Conservation (phyloP, 208 protist species). For the Wallacemonas sp. region DNA sequence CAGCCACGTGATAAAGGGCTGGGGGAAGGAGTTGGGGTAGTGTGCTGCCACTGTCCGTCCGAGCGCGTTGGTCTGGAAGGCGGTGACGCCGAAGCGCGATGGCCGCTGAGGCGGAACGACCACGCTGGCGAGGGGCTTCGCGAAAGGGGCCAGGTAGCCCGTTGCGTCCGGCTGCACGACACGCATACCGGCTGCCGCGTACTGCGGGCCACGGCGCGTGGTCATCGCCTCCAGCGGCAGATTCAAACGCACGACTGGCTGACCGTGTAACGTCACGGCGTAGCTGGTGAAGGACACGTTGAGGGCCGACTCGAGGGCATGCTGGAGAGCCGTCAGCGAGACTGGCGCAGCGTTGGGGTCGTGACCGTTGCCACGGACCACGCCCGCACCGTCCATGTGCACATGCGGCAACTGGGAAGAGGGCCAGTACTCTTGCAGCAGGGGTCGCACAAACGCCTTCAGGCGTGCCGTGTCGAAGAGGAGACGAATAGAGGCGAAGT, state of each 20-base stretch:
- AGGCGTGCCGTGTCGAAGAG: slow-evolving; percentile 29
- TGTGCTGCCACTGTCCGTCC: slow-evolving; percentile 15
- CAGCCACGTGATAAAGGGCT: slow-evolving; percentile 33
- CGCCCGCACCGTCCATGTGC: neutral
- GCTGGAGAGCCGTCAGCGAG: neutral
- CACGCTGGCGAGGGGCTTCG: neutral
- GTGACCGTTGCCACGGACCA: neutral
- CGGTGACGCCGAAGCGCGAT: neutral
- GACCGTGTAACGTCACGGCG: slow-evolving; percentile 39
- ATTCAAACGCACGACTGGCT: slow-evolving; percentile 42
- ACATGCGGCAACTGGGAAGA: neutral
- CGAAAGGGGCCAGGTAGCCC: slow-evolving; percentile 1
- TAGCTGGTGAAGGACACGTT: slow-evolving; percentile 69
- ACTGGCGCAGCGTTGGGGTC: neutral
- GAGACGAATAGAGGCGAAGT: slow-evolving; percentile 63
- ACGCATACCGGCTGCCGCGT: slow-evolving; percentile 14
- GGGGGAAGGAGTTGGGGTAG: slow-evolving; percentile 30
- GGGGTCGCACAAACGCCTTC: slow-evolving; percentile 8
- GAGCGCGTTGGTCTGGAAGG: slow-evolving; percentile 2
- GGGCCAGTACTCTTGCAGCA: neutral
- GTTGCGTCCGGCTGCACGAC: neutral
- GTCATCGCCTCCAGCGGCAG: slow-evolving; percentile 65
- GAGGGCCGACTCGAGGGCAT: slow-evolving; percentile 37
- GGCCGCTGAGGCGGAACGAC: neutral
- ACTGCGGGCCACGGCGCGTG: slow-evolving; percentile 31